Base-by-base conservation (phyloP, 1,284 basidiomycete species). In the Boletus subluridellus region DNA sequence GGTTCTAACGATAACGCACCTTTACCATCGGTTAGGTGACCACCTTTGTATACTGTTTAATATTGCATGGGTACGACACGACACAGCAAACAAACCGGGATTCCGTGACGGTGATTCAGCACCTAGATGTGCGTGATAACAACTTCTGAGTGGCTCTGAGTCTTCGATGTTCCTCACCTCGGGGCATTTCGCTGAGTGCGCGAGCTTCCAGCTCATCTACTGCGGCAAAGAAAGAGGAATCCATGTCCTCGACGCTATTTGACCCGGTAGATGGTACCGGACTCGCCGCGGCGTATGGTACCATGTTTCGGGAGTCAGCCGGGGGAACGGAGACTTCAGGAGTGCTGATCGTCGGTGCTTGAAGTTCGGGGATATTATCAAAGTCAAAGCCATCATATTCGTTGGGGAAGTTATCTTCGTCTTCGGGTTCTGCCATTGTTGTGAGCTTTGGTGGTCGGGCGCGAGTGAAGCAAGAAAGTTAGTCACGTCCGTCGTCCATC, bases 161-260 rank as follows among this genome's bases (percentile, higher is more conserved):
- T 30, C 32, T 48, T 53, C n/a, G 12, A 21, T 35, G 5, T 41
- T 37, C 37, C 64, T 58, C 45, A 60, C 58, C 63, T 57, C 49
- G 62, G 2, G 60, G 34, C 15, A 58, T 53, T 35, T 58, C 51
- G 32, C 53, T 5, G 30, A 66, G 51, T 28, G 55, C 61, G 39
- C 66, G 69, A 24, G 72, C 63, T 55, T 81, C 79, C n/a, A 80
- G 38, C 9, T 64, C 65, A 62, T 80, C 78, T n/a, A 80, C 54
- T 37, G 76, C 72, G 2, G 73, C 73, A 45, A 80, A 66, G 55
- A 78, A 71, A 28, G 65, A 34, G 6, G 57, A 41, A 49, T 76
- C 72, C 50, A 77, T 61, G 5, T 72, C 67, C 30, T 77, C 77
- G 35, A 72, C 62, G 47, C 62, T 74, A 60, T 72, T 70, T 41